A percentile compares a stretch with the other conserved stretches of the same genome.
These are phyloP conservation scores for Yarrowia bubula DNA, from an alignment of 805 yeast species.

Conservation along the genomic window DNA sequence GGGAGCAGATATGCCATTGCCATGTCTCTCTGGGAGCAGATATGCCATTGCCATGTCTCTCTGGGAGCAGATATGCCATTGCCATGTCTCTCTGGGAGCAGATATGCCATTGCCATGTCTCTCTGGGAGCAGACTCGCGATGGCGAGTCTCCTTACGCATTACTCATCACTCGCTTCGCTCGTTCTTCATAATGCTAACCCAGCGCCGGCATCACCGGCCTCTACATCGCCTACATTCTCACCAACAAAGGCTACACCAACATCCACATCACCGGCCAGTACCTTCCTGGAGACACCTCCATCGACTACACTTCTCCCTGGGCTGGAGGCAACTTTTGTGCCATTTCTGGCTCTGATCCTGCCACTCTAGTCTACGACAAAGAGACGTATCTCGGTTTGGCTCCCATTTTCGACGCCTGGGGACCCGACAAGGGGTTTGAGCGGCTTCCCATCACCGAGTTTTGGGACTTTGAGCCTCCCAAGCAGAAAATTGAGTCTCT, in stretches of 20 bases:
- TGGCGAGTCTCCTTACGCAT: neutral
- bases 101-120: too few species aligned
- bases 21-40: too few species aligned
- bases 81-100: neutral
- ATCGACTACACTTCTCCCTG: conserved; percentile 75
- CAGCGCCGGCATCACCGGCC: conserved; percentile 66
- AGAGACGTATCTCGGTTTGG: conserved; percentile 53
- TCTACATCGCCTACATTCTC: conserved; percentile 57
- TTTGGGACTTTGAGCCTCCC: conserved; percentile 46
- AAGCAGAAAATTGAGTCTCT: conserved; percentile 47
- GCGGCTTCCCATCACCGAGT: conserved; percentile 55
- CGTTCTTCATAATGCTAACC: neutral
- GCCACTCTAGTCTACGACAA: conserved; percentile 53
- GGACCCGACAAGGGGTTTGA: conserved; percentile 60
- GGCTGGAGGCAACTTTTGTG: conserved; percentile 67
- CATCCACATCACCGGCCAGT: conserved; percentile 61
- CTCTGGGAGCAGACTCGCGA: neutral
- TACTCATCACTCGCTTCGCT: neutral
- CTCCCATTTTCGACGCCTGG: conserved; percentile 44
- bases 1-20: too few species aligned
- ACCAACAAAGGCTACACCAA: conserved; percentile 44
- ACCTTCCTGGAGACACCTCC: conserved; percentile 76
- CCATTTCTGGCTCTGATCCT: conserved; percentile 58
- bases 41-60: too few species aligned
- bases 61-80: neutral